These are phyloP conservation scores for Hanseniaspora hatyaiensis DNA, from an alignment of 805 yeast species.

Conservation along the genomic window DNA sequence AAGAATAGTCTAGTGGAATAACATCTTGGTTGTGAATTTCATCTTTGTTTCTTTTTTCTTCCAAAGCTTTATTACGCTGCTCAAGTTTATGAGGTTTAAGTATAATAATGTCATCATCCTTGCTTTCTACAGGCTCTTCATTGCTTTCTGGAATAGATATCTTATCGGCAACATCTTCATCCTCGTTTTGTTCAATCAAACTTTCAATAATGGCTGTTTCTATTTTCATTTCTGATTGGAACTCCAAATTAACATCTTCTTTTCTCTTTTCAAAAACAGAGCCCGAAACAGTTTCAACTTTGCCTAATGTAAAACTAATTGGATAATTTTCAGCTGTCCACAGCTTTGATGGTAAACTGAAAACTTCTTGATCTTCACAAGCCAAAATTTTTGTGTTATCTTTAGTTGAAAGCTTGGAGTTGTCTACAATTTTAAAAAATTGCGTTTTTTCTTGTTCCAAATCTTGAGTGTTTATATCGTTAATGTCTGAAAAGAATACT, in stretches of 20 bases:
- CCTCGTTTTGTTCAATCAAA: background rate
- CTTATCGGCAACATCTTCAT: constrained; percentile 13
- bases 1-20: constrained; percentile 36
- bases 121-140: background rate
- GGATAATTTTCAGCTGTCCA: constrained; percentile 5
- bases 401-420: background rate
- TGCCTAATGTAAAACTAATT: constrained; percentile 17
- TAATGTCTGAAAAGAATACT: background rate
- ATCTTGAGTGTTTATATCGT: constrained; percentile 5
- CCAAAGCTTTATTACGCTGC: constrained; percentile 16
- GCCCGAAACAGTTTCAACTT: too few relatives aligned
- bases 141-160: constrained; percentile 8
- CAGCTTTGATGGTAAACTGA: background rate
- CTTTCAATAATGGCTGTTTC: background rate
- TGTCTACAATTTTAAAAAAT: constrained; percentile 11
- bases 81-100: constrained; percentile 26
- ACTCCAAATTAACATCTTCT: constrained; percentile 16
- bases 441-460: constrained; percentile 4
- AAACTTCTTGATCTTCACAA: background rate
- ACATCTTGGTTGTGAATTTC: constrained; percentile 16
- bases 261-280: constrained; percentile 21
- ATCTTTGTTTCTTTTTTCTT: constrained; percentile 13
- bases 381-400: background rate
- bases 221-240: constrained; percentile 13
- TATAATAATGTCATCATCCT: constrained; percentile 33